Base-by-base conservation (phyloP, 1,284 basidiomycete genomes). In the Marasmius tenuissimus region DNA sequence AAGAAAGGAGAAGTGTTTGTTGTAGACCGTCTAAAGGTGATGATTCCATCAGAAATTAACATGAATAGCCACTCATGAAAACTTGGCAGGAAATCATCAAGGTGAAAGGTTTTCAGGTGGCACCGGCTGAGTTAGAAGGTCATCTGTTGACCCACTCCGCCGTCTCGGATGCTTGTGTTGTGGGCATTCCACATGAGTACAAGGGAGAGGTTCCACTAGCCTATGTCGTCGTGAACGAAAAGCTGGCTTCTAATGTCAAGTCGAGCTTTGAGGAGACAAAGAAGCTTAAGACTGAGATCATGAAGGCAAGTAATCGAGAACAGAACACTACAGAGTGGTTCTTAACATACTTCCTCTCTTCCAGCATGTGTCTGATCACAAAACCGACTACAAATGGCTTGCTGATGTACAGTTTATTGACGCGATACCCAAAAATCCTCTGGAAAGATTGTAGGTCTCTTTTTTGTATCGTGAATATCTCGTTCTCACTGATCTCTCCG, bases 141-240 rank as follows among this genome's bases (percentile, higher is more conserved):
- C 89, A 91, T 71, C 75, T 95, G 35, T 78, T 95, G 37, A 65
- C 75, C 50, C 80, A 82, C 66, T 72, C 75, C 35, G 75, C 76
- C 66, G 84, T 87, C n/a, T 76, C 76, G 2, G 81, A 82, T 66
- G 77, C 63, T 69, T 87, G 72, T 67, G 89, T 95, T 11, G 87
- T 95, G 6, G 85, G 91, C 2, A 72, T 93, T 2, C 83, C 82
- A 0, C 90, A 95, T 69, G 91, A 93, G 14, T 91, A 87, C 66
- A 89, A 84, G 54, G 93, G 93, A 40, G 93, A 95, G 69, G 68
- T 92, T 4, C 92, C 93, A 0, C 71, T 90, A 51, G 91, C 89
- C 0, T 93, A 85, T 68, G 77, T 93, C n/a, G 85, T 87, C 1
- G 79, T 86, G 9, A 78, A 77, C 57, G 52, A 54, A 3, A 54